phyloP scores from a whole-genome alignment of 257 asterid species.

The Solanum chmielewskii region DNA sequence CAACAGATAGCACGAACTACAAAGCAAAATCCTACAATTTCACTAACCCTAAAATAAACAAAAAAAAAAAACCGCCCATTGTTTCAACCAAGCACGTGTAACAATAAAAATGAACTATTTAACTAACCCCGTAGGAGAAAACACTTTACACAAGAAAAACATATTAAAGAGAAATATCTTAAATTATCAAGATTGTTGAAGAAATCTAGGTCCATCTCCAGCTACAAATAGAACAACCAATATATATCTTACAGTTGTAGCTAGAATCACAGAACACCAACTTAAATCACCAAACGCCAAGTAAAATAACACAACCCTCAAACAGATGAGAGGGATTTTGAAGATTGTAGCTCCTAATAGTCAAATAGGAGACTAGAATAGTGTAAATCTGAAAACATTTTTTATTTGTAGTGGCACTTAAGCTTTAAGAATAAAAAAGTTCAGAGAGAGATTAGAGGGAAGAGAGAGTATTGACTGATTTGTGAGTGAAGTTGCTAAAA shows the following conservation, averaged over 20 bases:
- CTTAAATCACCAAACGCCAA: neutral
- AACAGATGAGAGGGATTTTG: neutral
- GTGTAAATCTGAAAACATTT: neutral
- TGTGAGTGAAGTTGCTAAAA: neutral
- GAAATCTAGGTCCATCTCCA: too few relatives aligned
- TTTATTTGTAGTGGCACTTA: neutral
- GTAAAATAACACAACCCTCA: neutral
- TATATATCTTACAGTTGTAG: too few relatives aligned
- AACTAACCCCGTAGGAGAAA: neutral
- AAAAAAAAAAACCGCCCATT: too few relatives aligned
- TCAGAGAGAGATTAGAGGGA: neutral
- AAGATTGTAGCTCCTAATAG: neutral
- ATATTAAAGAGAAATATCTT: neutral
- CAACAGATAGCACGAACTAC: neutral
- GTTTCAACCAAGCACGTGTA: neutral
- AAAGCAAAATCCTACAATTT: neutral
- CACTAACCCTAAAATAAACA: neutral
- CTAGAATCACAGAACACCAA: neutral
- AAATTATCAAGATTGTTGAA: too few relatives aligned
- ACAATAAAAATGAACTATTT: neutral
- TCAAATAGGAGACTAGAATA: too few relatives aligned
- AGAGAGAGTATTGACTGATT: neutral
- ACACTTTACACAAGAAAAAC: neutral
- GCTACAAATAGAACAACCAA: too few relatives aligned
- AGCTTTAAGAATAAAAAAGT: neutral